Evolutionary conservation across 2,329 filamentous ascomycete genomes (phyloP).

Genomic region (Gliomastix tumulicola): DNA sequence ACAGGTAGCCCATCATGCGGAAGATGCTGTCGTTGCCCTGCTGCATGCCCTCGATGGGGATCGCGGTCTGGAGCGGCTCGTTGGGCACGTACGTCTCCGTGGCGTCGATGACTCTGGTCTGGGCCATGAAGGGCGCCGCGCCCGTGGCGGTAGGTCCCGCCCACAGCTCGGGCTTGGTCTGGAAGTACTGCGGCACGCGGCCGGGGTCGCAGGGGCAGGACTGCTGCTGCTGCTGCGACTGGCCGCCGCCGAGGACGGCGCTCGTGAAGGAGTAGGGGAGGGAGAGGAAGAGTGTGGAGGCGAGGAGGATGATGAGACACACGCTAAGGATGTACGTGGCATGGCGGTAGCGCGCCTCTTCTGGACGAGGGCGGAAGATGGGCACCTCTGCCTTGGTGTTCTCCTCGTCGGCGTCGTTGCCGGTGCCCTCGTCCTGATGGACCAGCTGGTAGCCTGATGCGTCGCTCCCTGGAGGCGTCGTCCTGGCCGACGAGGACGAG

Average conservation of each 20-base stretch:
- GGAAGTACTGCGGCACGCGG: conserved; percentile 55
- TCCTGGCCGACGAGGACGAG: background rate
- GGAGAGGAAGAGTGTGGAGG: conserved; percentile 25
- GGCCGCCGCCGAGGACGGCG: background rate
- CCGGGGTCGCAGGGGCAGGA: conserved; percentile 21
- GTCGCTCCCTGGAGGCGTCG: background rate
- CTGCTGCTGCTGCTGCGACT: no score
- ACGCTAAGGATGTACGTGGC: conserved; percentile 1
- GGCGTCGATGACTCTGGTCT: conserved; percentile 62
- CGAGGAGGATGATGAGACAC: conserved; percentile 25
- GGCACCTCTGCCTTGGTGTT: background rate
- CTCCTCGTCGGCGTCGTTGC: background rate
- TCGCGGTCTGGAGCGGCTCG: conserved; percentile 61
- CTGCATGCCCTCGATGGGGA: conserved; percentile 56
- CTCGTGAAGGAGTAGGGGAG: conserved; percentile 19
- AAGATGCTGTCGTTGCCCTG: conserved; percentile 59
- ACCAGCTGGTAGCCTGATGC: conserved; percentile 21
- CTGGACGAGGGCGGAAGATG: background rate
- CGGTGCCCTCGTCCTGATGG: conserved; percentile 15
- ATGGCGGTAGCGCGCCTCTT: conserved; percentile 1
- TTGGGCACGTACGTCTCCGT: conserved; percentile 60
- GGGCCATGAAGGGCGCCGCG: conserved; percentile 60
- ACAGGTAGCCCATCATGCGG: conserved; percentile 58
- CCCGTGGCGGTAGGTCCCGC: conserved; percentile 66
- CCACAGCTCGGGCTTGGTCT: conserved; percentile 53